These are phyloP conservation scores for Aspergillus terreus DNA, from an alignment of 2,329 filamentous ascomycete genomes.

Conservation along the genomic window DNA sequence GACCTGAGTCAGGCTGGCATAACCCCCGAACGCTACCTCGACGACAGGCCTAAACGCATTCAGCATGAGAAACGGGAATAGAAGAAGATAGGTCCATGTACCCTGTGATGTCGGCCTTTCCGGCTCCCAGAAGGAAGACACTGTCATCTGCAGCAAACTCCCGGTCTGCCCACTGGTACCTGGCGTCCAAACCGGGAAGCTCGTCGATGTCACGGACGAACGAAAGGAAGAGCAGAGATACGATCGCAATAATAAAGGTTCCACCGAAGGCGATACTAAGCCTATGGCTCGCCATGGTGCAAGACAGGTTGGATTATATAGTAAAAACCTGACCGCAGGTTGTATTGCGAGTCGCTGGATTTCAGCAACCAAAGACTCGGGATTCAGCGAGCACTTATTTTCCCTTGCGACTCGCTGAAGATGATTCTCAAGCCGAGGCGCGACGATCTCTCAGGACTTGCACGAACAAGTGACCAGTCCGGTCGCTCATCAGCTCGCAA, in stretches of 20 bases:
- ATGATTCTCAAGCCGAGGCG: constrained; percentile 7
- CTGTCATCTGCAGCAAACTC: constrained; percentile 29
- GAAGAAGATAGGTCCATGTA: constrained; percentile 26
- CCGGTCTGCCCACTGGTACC: constrained; percentile 22
- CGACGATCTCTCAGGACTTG: constrained; percentile 2
- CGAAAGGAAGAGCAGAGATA: constrained; percentile 30
- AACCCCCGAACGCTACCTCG: constrained; percentile 87
- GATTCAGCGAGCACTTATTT: background rate
- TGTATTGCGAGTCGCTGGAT: background rate
- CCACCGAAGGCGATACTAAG: constrained; percentile 23
- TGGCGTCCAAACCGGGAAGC: constrained; percentile 13
- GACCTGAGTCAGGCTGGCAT: constrained; percentile 78
- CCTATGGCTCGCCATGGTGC: constrained; percentile 28
- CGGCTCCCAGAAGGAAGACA: constrained; percentile 63
- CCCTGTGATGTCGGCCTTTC: constrained; percentile 71
- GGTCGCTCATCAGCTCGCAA: background rate
- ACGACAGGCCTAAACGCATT: constrained; percentile 64
- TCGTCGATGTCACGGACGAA: constrained; percentile 16
- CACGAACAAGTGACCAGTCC: constrained; percentile 5
- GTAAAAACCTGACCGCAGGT: background rate
- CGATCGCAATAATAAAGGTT: constrained; percentile 23
- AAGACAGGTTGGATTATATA: background rate
- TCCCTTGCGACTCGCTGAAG: background rate
- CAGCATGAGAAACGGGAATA: background rate
- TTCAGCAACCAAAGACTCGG: background rate